A percentile compares a stretch with the other conserved stretches of the same genome.
These are phyloP conservation scores for Sphagnum contortum DNA, from an alignment of 225 moss, liverwort and hornwort genomes.

Conservation along the genomic window DNA sequence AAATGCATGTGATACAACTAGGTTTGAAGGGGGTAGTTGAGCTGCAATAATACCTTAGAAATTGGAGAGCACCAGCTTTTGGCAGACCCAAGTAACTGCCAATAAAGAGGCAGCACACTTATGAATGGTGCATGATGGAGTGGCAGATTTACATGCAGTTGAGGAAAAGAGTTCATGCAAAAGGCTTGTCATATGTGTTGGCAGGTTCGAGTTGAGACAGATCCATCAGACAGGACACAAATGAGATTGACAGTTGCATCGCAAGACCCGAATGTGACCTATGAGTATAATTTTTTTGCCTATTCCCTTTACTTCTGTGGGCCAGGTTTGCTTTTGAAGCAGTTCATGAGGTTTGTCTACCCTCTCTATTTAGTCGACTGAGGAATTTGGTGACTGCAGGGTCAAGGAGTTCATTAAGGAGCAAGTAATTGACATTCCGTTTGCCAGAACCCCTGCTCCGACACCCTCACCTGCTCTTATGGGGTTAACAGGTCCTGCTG, in stretches of 20 bases:
- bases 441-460: slow-evolving; percentile 22
- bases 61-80: no score
- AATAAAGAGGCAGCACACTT: no score
- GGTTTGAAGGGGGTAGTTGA: no score
- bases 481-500: slow-evolving; percentile 78
- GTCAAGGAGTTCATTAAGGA: slow-evolving; percentile 90
- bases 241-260: slow-evolving; percentile 89
- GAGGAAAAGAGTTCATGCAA: no score
- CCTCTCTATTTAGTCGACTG: no score
- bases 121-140: no score
- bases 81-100: no score
- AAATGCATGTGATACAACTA: no score
- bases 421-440: slow-evolving; percentile 60
- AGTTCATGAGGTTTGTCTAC: no score
- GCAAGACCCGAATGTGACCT: slow-evolving; percentile 68
- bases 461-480: slow-evolving; percentile 38
- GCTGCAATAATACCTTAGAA: no score
- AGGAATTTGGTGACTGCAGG: slow-evolving; percentile 19
- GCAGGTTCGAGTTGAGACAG: slow-evolving; percentile 93
- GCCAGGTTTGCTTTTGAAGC: neutral
- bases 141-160: no score
- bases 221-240: slow-evolving; percentile 94
- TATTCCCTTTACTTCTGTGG: neutral
- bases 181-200: neutral
- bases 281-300: slow-evolving; percentile 35